These are phyloP conservation scores for Aristolochia fimbriata DNA, from an alignment of 164 flowering plant species.

Conservation along the genomic window DNA sequence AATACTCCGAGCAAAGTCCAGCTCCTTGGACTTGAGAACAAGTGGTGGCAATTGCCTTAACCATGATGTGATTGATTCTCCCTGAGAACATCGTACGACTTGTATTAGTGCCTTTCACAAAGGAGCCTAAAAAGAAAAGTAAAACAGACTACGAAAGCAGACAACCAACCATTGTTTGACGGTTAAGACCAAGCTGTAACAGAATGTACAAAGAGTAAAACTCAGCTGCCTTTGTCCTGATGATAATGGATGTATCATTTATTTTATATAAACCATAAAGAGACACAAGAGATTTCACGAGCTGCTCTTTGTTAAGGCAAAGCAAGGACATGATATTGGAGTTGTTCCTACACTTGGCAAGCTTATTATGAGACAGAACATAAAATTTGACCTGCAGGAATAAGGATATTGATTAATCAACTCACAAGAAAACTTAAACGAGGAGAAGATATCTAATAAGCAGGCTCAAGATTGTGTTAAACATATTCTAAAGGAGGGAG, in stretches of 20 bases:
- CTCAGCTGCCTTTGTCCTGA: constrained; percentile 54
- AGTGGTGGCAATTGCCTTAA: constrained; percentile 36
- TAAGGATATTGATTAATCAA: not conserved
- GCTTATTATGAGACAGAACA: constrained; percentile 65
- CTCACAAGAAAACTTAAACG: no score
- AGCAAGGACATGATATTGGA: constrained; percentile 37
- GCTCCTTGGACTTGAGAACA: constrained; percentile 55
- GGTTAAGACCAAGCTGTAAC: constrained; percentile 56
- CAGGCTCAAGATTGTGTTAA: no score
- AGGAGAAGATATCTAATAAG: no score
- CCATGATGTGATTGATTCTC: constrained; percentile 72
- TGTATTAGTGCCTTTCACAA: not conserved
- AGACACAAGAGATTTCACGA: constrained; percentile 47
- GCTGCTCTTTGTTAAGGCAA: constrained; percentile 75
- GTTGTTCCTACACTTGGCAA: constrained; percentile 20
- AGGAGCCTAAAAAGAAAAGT: not conserved
- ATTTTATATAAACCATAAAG: constrained; percentile 55
- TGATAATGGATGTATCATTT: constrained; percentile 23
- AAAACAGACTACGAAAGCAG: constrained; percentile 7
- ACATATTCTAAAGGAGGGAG: no score
- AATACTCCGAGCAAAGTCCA: constrained; percentile 70
- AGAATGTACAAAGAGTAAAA: constrained; percentile 71
- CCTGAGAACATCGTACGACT: constrained; percentile 26
- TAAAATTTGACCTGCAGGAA: constrained; percentile 70
- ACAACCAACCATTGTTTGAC: constrained; percentile 35